These are phyloP conservation scores for Lichtheimia ornata DNA, from an alignment of 371 early-diverging fungal genomes.

Conservation along the genomic window DNA sequence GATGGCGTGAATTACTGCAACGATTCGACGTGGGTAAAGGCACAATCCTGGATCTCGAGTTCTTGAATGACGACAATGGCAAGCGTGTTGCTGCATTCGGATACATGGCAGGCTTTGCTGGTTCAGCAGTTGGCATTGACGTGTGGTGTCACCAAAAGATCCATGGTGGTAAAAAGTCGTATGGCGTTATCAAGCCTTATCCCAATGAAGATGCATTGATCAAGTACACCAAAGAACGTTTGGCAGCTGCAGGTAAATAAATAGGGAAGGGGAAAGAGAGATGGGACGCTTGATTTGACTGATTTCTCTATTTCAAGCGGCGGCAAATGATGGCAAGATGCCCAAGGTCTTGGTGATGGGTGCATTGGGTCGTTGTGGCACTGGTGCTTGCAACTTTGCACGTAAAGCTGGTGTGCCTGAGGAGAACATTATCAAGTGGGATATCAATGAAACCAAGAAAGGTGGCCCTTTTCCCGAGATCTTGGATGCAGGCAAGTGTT, in stretches of 20 bases:
- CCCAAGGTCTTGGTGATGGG: slow-evolving; percentile 97
- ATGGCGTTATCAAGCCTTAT: slow-evolving; percentile 81
- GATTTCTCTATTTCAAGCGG: slow-evolving; percentile 24
- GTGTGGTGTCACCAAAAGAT: slow-evolving; percentile 88
- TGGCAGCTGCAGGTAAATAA: slow-evolving; percentile 67
- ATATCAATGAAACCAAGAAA: slow-evolving; percentile 88
- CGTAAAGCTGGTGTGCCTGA: slow-evolving; percentile 85
- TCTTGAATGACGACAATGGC: slow-evolving; percentile 82
- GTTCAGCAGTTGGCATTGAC: slow-evolving; percentile 89
- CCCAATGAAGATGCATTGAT: slow-evolving; percentile 84
- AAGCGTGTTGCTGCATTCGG: slow-evolving; percentile 97
- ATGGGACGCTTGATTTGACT: not conserved
- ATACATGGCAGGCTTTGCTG: slow-evolving; percentile 96
- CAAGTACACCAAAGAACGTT: slow-evolving; percentile 66
- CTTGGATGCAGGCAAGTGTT: slow-evolving; percentile 51
- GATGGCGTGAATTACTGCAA: slow-evolving; percentile 87
- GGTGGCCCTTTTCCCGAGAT: slow-evolving; percentile 96
- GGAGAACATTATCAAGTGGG: slow-evolving; percentile 91
- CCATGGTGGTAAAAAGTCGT: slow-evolving; percentile 27
- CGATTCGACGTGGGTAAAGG: slow-evolving; percentile 89
- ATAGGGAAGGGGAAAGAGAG: not conserved
- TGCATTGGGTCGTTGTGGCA: slow-evolving; percentile 94
- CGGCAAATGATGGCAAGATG: slow-evolving; percentile 55
- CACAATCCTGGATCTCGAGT: slow-evolving; percentile 91
- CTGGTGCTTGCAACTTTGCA: slow-evolving; percentile 88